phyloP scores from a whole-genome alignment of 1,139 yeast species.

The Hemisphaericaspora xylofermentans region DNA sequence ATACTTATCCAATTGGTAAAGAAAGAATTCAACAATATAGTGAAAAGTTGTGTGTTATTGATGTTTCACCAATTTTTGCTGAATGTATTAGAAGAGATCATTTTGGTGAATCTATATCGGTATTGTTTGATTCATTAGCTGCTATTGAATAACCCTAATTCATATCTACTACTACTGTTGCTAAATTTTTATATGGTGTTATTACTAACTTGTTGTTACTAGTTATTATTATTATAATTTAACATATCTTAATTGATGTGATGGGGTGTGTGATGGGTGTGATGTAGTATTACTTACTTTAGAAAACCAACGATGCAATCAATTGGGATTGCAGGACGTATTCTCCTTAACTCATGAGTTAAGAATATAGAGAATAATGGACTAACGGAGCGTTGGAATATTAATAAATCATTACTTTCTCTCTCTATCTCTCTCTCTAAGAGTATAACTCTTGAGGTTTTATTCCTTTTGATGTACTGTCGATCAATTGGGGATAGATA shows the following conservation, averaged over 20 bases:
- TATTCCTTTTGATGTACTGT: too few relatives aligned
- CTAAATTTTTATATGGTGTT: not conserved
- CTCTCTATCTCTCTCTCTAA: too few relatives aligned
- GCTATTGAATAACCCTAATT: constrained; percentile 60
- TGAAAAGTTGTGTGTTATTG: constrained; percentile 78
- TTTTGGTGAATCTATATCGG: constrained; percentile 94
- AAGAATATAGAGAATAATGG: constrained; percentile 32
- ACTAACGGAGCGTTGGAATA: constrained; percentile 71
- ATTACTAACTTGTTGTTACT: not conserved
- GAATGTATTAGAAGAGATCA: constrained; percentile 99
- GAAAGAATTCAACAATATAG: constrained; percentile 52
- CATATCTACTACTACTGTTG: too few relatives aligned
- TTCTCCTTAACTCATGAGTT: constrained; percentile 19
- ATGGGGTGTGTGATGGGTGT: too few relatives aligned
- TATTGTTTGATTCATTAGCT: constrained; percentile 82
- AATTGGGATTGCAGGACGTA: constrained; percentile 58
- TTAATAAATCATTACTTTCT: not conserved
- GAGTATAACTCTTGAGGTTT: too few relatives aligned
- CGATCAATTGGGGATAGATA: too few relatives aligned
- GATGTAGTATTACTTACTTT: not conserved
- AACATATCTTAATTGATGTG: too few relatives aligned
- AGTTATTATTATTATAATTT: too few relatives aligned
- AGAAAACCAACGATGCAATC: constrained; percentile 55
- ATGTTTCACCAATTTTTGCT: constrained; percentile 92
- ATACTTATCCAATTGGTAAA: constrained; percentile 84